Conservation (phyloP, 192 early-diverging fungal genomes). For the Geranomyces michiganensis region DNA sequence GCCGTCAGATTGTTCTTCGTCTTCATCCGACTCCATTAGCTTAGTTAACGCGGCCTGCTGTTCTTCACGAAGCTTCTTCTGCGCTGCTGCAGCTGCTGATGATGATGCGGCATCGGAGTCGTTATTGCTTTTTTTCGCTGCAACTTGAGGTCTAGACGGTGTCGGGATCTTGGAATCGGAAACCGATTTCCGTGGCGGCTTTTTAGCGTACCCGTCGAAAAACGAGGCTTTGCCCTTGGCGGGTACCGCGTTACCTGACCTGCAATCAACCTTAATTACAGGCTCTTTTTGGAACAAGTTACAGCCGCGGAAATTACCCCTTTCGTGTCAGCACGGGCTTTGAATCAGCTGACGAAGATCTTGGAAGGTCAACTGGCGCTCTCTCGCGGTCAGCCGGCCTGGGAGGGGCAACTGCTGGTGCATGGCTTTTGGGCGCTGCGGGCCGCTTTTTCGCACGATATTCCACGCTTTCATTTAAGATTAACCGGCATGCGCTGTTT, state of each 20-base stretch:
- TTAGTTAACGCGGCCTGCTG: conserved; percentile 21
- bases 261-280: background rate
- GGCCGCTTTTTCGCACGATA: background rate
- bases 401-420: background rate
- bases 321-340: background rate
- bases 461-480: conserved; percentile 13
- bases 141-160: too few species aligned
- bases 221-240: conserved; percentile 21
- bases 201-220: conserved; percentile 25
- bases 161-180: background rate
- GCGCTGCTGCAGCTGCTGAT: background rate
- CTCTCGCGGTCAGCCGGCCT: too few species aligned
- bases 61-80: conserved; percentile 14
- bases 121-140: background rate
- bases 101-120: too few species aligned
- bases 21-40: conserved; percentile 30
- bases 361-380: too few species aligned
- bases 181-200: conserved; percentile 8
- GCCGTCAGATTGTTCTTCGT: conserved; percentile 9
- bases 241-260: background rate
- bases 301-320: too few species aligned
- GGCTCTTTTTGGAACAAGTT: background rate
- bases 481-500: conserved; percentile 20
- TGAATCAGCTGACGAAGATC: too few species aligned
- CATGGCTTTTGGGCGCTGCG: background rate